phyloP scores from a whole-genome alignment of 1,139 yeast genomes.

The Blastobotrys serpentis region DNA sequence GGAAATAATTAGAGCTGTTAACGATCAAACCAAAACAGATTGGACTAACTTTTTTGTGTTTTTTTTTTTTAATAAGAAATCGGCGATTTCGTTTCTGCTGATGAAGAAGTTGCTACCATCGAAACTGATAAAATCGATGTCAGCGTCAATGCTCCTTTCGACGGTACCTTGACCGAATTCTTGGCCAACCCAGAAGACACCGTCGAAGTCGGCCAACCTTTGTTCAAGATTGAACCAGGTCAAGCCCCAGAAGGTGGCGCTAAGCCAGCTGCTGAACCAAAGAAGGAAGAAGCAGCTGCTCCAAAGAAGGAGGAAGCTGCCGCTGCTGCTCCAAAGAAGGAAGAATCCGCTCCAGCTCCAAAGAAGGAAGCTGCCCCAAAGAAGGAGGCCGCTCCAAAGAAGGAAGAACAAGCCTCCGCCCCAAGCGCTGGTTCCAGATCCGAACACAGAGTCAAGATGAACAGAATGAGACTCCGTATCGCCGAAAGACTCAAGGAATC shows the following conservation, averaged over 20 bases:
- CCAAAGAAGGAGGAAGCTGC: slow-evolving; percentile 37
- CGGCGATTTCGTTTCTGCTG: slow-evolving; percentile 85
- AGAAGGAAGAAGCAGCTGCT: slow-evolving; percentile 37
- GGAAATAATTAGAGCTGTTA: background rate
- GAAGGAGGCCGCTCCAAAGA: slow-evolving; percentile 26
- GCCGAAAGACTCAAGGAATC: slow-evolving; percentile 99
- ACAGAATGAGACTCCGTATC: slow-evolving; percentile 98
- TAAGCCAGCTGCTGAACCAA: too few species aligned
- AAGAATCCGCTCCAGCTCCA: slow-evolving; percentile 33
- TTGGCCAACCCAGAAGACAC: slow-evolving; percentile 87
- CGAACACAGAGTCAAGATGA: slow-evolving; percentile 96
- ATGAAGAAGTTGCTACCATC: slow-evolving; percentile 93
- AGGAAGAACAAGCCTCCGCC: slow-evolving; percentile 36
- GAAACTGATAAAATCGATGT: slow-evolving; percentile 99
- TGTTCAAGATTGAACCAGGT: slow-evolving; percentile 88
- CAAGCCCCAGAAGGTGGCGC: slow-evolving; percentile 71
- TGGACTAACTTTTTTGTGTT: too few species aligned
- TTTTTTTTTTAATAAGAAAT: slow-evolving; percentile 55
- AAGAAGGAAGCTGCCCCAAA: slow-evolving; percentile 35
- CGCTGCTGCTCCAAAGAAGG: slow-evolving; percentile 29
- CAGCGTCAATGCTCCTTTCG: slow-evolving; percentile 90
- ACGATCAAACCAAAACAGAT: too few species aligned
- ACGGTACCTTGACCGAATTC: slow-evolving; percentile 86
- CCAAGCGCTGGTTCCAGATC: slow-evolving; percentile 64
- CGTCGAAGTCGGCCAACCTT: slow-evolving; percentile 94